phyloP scores from a whole-genome alignment of 305 asterid genomes.

The Fraxinus baroniana region DNA sequence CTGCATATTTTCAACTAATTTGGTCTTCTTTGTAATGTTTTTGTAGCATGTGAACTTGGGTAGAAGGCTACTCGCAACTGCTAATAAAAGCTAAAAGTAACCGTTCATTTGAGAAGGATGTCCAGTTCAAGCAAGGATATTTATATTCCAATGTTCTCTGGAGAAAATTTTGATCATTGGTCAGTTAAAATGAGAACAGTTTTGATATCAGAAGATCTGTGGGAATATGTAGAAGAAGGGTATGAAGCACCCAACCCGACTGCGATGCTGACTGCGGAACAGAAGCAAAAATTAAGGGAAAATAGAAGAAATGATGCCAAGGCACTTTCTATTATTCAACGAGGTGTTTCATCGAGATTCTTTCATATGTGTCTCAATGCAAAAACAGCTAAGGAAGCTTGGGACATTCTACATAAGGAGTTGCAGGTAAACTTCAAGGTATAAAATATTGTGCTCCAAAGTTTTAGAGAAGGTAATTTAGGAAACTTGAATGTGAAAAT shows the following conservation, averaged over 20 bases:
- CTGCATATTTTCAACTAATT: background rate
- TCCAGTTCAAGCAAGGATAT: background rate
- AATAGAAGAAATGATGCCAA: background rate
- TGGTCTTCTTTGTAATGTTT: background rate
- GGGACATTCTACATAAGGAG: slow-evolving; percentile 20
- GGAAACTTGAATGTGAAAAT: background rate
- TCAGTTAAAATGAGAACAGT: background rate
- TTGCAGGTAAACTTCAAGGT: background rate
- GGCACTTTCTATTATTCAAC: slow-evolving; percentile 15
- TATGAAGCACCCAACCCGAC: background rate
- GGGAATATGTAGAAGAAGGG: slow-evolving; percentile 12
- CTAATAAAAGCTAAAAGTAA: background rate
- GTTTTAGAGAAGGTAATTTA: background rate
- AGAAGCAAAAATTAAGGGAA: background rate
- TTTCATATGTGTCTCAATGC: background rate
- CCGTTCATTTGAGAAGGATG: background rate
- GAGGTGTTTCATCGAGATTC: background rate
- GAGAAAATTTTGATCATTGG: slow-evolving; percentile 6
- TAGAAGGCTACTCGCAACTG: background rate
- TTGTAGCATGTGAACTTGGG: background rate
- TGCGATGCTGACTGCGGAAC: background rate
- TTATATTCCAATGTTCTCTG: background rate
- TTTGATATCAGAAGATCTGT: slow-evolving; percentile 10
- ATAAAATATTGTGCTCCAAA: background rate
- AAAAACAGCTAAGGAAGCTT: slow-evolving; percentile 17